Evolutionary conservation across 345 rosid species (phyloP), one percentile per base, ranked within the genome.

Genomic region (Brassica napus): DNA sequence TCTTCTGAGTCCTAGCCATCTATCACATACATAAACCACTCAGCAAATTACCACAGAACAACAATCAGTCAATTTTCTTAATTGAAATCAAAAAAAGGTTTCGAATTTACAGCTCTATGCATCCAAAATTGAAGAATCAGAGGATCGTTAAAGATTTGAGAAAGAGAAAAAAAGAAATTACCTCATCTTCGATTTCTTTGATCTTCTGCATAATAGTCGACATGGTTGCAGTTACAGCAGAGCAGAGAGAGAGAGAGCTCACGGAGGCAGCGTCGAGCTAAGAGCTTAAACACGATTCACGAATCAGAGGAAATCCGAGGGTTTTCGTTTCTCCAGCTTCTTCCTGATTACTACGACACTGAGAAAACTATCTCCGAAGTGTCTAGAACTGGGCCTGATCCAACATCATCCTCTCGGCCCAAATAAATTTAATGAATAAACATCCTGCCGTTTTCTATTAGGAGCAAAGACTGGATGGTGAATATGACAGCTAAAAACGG

Each of bases 1-100:
- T 95, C 89, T 95, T 95, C 80, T 95, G 98, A 28, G 99, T 95
- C 88, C 73, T 91, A 6, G 92, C 98, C 99, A 95, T 95, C 99
- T 95, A 86, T 77, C 60, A 70, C 30, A 68, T 16, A 85, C 5
- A 47, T 65, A 30, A 61, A 42, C 83, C 5, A 52, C 15, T 7
- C 49, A 63, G 11, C 42, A 7, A 35, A 62, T 26, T 61, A 8
- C n/a, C 14, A 42, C 16, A 35, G 9, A 35, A 35, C 42, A 30
- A 30, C n/a, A 47, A 55, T 23, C 10, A n/a, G 14, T 3, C 68
- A 21, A 4, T 15, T 35, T 9, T 6, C 8, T 6, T 12, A 8
- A 52, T 60, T 44, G 30, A 24, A 26, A 35, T 35, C 42, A 60
- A 12, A 4, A 61, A 61, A 8, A n/a, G 1, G 3, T 1, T 18